Evolutionary conservation across 2,329 filamentous ascomycete genomes (phyloP).

Genomic region (Trichoderma sp.): DNA sequence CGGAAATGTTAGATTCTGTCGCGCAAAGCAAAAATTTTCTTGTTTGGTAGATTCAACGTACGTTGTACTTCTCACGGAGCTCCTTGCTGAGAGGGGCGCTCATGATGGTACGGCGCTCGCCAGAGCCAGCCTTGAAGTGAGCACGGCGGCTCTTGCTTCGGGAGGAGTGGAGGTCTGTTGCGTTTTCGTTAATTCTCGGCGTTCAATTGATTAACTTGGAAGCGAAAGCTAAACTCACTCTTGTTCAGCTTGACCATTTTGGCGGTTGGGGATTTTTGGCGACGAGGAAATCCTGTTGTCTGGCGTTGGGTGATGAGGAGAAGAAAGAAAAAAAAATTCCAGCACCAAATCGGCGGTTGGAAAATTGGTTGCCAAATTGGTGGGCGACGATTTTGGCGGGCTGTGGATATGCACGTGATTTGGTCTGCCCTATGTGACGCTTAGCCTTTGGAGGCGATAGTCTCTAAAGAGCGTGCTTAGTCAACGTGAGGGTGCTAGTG

Average conservation of each 20-base stretch:
- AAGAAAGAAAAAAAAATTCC: neutral
- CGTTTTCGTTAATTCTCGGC: constrained; percentile 5
- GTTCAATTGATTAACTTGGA: neutral
- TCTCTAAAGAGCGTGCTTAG: neutral
- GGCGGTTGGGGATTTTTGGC: constrained; percentile 37
- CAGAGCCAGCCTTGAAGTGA: constrained; percentile 95
- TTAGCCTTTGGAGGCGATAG: neutral
- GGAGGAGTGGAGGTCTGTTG: constrained; percentile 69
- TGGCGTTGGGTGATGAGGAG: constrained; percentile 39
- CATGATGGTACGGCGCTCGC: constrained; percentile 95
- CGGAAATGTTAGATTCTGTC: constrained; percentile 17
- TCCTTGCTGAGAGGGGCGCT: constrained; percentile 95
- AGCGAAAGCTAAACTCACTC: constrained; percentile 50
- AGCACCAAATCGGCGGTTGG: constrained; percentile 12
- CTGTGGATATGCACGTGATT: constrained; percentile 41
- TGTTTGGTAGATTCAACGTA: constrained; percentile 53
- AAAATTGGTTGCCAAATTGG: constrained; percentile 31
- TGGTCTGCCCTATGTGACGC: constrained; percentile 26
- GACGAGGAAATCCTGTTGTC: constrained; percentile 34
- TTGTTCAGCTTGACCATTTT: constrained; percentile 74
- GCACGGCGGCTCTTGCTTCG: constrained; percentile 99
- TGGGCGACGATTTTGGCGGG: constrained; percentile 40
- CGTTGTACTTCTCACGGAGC: constrained; percentile 98
- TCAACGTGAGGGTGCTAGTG: neutral
- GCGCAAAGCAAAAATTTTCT: neutral